phyloP scores from a whole-genome alignment of 768 basidiomycete species.

The Xanthoconium stramineum region DNA sequence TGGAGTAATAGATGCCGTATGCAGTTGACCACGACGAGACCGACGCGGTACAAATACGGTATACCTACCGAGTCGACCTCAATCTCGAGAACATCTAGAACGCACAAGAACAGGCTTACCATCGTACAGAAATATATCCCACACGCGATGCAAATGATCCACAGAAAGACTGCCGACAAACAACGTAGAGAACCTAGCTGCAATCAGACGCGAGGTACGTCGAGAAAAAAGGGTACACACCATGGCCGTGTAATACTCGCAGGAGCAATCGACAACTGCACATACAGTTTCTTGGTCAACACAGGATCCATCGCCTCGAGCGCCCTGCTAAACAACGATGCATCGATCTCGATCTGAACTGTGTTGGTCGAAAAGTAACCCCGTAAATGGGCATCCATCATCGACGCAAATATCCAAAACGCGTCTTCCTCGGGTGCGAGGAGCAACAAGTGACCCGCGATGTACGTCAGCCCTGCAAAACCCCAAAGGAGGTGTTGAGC shows the following conservation, averaged over 20 bases:
- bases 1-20: constrained; percentile 60
- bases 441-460: constrained; percentile 68
- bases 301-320: constrained; percentile 60
- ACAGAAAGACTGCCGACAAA: constrained; percentile 66
- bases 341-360: constrained; percentile 73
- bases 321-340: constrained; percentile 63
- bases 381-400: constrained; percentile 84
- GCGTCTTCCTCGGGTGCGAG: constrained; percentile 85
- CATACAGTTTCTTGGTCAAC: constrained; percentile 65
- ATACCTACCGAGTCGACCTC: constrained; percentile 46
- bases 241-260: constrained; percentile 59
- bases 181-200: constrained; percentile 63
- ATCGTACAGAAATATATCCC: constrained; percentile 83
- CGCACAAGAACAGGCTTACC: constrained; percentile 40
- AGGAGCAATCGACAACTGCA: constrained; percentile 59
- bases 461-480: constrained; percentile 57
- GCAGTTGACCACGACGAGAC: constrained; percentile 58
- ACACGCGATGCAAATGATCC: constrained; percentile 67
- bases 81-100: background rate
- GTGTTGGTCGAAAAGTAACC: constrained; percentile 64
- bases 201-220: background rate
- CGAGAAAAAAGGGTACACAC: constrained; percentile 33
- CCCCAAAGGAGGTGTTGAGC: background rate
- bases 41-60: constrained; percentile 71
- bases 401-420: constrained; percentile 85